These are phyloP conservation scores for Morella rubra DNA, from an alignment of 306 rosid species.

Conservation along the genomic window DNA sequence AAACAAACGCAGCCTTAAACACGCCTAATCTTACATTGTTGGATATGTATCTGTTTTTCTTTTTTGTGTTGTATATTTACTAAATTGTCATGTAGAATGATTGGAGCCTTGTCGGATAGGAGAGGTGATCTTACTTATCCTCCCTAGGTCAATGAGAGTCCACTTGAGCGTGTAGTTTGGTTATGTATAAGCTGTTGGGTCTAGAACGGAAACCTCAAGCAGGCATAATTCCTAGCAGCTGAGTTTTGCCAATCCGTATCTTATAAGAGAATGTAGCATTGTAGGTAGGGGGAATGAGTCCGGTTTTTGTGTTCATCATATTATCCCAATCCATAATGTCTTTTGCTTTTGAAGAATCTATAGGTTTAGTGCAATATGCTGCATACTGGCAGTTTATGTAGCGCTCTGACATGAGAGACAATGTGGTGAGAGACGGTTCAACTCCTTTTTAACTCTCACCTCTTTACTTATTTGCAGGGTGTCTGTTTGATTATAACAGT, in stretches of 20 bases:
- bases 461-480: slow-evolving; percentile 63
- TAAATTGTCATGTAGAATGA: background rate
- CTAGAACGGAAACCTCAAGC: background rate
- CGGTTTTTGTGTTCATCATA: background rate
- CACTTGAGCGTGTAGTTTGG: background rate
- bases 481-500: slow-evolving; percentile 94
- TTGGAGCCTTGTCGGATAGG: background rate
- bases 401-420: background rate
- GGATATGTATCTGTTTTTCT: background rate
- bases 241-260: background rate
- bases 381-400: background rate
- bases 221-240: background rate
- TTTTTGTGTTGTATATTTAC: background rate
- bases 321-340: background rate
- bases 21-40: background rate
- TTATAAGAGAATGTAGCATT: background rate
- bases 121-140: background rate
- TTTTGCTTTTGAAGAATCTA: background rate
- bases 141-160: background rate
- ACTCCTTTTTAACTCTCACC: slow-evolving; percentile 17
- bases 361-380: background rate
- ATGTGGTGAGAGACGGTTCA: slow-evolving; percentile 18
- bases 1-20: no score
- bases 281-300: background rate
- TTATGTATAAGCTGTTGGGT: background rate